Percentiles rank a stretch among this genome's conserved stretches.
Evolutionary conservation across 2,329 filamentous ascomycete species (phyloP).

Genomic region (Xylariales sp.): DNA sequence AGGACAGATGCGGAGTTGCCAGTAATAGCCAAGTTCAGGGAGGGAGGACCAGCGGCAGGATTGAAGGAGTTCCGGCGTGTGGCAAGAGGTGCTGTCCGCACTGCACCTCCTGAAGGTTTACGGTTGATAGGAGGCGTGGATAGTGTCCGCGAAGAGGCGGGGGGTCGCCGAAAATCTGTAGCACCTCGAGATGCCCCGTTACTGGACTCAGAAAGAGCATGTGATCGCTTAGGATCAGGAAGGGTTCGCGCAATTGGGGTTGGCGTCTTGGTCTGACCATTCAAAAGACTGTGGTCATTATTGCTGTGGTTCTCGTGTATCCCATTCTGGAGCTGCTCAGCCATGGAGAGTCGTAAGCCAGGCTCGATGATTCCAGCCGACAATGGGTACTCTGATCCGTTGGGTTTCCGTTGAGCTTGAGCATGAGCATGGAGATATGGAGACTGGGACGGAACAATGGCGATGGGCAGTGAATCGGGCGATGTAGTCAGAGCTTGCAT

Average conservation of each 20-base stretch:
- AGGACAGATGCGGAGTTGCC: constrained; percentile 5
- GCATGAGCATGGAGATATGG: no score
- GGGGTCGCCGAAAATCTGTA: constrained; percentile 29
- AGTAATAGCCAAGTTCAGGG: constrained; percentile 37
- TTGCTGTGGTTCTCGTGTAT: constrained; percentile 21
- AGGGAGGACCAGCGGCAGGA: constrained; percentile 35
- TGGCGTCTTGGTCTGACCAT: constrained; percentile 20
- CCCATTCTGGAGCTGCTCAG: constrained; percentile 26
- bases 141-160: constrained; percentile 37
- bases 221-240: constrained; percentile 5
- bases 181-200: constrained; percentile 16
- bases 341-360: constrained; percentile 25
- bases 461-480: constrained; percentile 55
- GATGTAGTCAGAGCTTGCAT: constrained; percentile 54
- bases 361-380: constrained; percentile 33
- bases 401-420: constrained; percentile 21
- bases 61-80: constrained; percentile 48
- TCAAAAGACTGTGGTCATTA: no score
- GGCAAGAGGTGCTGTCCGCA: constrained; percentile 24
- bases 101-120: constrained; percentile 25
- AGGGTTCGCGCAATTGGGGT: constrained; percentile 17
- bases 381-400: constrained; percentile 29
- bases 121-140: constrained; percentile 50
- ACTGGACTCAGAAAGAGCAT: constrained; percentile 9
- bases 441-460: constrained; percentile 29